These are phyloP conservation scores for Dendrobium officinale DNA, from an alignment of 106 monocot genomes.

Conservation along the genomic window DNA sequence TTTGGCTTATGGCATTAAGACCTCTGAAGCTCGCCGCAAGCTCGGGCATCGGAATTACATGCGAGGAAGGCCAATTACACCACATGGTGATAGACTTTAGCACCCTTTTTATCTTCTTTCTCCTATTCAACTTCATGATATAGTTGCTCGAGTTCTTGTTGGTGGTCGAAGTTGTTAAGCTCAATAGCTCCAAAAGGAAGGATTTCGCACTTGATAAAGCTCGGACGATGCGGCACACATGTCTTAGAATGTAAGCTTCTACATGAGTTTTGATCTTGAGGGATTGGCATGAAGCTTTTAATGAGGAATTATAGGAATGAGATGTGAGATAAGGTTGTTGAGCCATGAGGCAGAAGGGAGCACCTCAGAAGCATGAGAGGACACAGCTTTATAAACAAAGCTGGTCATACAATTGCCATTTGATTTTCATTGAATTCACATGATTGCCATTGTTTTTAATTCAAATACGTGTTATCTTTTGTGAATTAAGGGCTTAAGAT, in stretches of 20 bases:
- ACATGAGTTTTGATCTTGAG: background rate
- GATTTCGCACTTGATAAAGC: constrained; percentile 36
- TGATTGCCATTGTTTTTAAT: background rate
- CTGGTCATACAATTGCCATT: constrained; percentile 1
- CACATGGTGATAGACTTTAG: constrained; percentile 14
- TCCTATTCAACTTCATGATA: constrained; percentile 19
- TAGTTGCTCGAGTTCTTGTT: constrained; percentile 9
- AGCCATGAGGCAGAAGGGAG: constrained; percentile 24
- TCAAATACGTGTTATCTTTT: background rate
- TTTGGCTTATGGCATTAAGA: background rate
- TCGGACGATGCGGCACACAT: constrained; percentile 23
- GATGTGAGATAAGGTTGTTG: constrained; percentile 20
- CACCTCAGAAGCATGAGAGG: background rate
- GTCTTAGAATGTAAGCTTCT: constrained; percentile 29
- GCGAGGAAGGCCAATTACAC: constrained; percentile 32
- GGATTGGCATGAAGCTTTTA: constrained; percentile 1
- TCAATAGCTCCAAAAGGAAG: constrained; percentile 24
- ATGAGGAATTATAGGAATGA: constrained; percentile 17
- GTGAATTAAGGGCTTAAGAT: no score
- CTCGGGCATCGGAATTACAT: constrained; percentile 37
- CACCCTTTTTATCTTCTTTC: constrained; percentile 15
- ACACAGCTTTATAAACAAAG: background rate
- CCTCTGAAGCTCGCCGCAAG: constrained; percentile 6
- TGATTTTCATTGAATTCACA: background rate
- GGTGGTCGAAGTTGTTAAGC: background rate